phyloP scores from a whole-genome alignment of 2,329 filamentous ascomycete species.

The Bisporella sp. region DNA sequence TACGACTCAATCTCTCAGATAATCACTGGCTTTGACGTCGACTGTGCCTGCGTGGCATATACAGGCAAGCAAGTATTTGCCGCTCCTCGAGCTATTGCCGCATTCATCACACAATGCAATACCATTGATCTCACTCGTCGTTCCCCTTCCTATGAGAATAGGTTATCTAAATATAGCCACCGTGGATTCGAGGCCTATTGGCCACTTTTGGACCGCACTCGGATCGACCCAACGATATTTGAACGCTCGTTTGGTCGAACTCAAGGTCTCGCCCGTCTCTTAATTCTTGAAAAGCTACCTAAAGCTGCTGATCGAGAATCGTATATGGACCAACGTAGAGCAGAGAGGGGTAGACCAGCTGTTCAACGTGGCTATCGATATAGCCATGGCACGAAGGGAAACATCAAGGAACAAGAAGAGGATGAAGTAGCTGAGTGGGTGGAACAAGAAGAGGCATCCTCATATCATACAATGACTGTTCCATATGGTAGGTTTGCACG shows the following conservation, averaged over 20 bases:
- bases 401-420: constrained; percentile 70
- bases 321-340: constrained; percentile 63
- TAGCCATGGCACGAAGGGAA: constrained; percentile 46
- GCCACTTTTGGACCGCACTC: constrained; percentile 65
- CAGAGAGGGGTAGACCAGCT: constrained; percentile 63
- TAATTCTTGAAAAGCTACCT: constrained; percentile 75
- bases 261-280: constrained; percentile 67
- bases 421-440: constrained; percentile 83
- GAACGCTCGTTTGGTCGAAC: constrained; percentile 73
- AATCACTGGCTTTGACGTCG: constrained; percentile 81
- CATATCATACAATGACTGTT: constrained; percentile 72
- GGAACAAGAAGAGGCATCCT: constrained; percentile 66
- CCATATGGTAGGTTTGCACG: constrained; percentile 43
- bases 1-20: constrained; percentile 83
- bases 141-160: constrained; percentile 82
- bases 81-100: constrained; percentile 67
- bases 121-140: constrained; percentile 71
- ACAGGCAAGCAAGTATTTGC: constrained; percentile 75
- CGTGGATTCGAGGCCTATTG: constrained; percentile 81
- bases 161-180: constrained; percentile 78
- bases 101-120: constrained; percentile 78
- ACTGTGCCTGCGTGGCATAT: constrained; percentile 75
- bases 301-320: constrained; percentile 58
- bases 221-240: constrained; percentile 79
- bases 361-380: constrained; percentile 36